Base-by-base conservation (phyloP, 129 eudicot species). In the Saussurea involucrata region DNA sequence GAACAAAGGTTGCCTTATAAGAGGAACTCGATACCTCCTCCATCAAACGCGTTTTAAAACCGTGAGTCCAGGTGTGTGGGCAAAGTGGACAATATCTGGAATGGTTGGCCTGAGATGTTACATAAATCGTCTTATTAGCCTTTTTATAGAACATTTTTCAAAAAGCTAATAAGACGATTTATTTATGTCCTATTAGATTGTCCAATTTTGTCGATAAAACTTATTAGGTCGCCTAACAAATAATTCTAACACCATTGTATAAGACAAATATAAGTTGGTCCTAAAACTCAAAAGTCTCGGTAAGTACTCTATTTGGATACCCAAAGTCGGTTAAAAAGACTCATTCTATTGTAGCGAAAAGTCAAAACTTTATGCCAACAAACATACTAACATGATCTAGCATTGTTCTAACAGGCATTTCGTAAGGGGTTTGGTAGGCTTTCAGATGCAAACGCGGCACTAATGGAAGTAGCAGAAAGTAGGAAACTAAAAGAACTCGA, bases 391-490 rank as follows among this genome's bases (percentile, higher is more conserved):
- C 57, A 46, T 46, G 57, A 46, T 46, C 31, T 63, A 63, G 34
- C 5, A 21, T 25, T 44, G 68, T 31, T 33, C 17, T 58, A 27
- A 53, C 71, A 80, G 87, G 90, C 85, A 15, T 87, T 87, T 71
- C 82, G 80, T 22, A 87, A 33, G n/a, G n/a, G n/a, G n/a, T n/a
- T n/a, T n/a, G n/a, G n/a, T n/a, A n/a, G n/a, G n/a, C n/a, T n/a
- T n/a, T 72, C 84, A 5, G 86, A 81, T 42, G 65, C 83, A 29
- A 79, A 77, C 64, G 81, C 44, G 42, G 89, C 89, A 1, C 33
- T 87, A 8, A 74, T 87, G 73, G 77, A 75, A 0, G 46, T 85
- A 32, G 21, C 82, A 1, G 89, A 85, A 69, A 73, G 73, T 29
- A 83, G 85, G 10, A 64, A 15, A 66, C 72, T 84, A 1, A 75